Percentiles rank a stretch among this genome's conserved stretches.
phyloP scores from a whole-genome alignment of 2,329 filamentous ascomycete species.

The Aspergillus sp. region DNA sequence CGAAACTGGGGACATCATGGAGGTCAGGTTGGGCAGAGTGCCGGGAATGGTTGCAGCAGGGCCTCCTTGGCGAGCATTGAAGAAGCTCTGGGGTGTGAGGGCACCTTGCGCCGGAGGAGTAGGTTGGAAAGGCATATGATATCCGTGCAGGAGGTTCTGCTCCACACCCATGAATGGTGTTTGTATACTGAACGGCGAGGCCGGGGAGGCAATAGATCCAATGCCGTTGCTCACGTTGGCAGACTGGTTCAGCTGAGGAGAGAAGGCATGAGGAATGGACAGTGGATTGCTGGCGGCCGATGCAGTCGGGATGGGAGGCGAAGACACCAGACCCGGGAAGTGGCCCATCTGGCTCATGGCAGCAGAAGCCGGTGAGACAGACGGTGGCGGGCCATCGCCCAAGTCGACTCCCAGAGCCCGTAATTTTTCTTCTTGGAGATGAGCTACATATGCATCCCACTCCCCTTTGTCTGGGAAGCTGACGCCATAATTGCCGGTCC shows the following conservation, averaged over 20 bases:
- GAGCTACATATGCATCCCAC: constrained; percentile 77
- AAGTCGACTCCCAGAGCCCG: constrained; percentile 84
- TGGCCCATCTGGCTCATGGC: constrained; percentile 67
- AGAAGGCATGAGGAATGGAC: constrained; percentile 62
- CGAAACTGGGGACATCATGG: constrained; percentile 62
- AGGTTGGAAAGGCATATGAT: constrained; percentile 65
- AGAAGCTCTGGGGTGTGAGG: constrained; percentile 43
- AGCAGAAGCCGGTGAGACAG: constrained; percentile 64
- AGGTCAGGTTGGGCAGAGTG: constrained; percentile 40
- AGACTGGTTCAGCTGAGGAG: constrained; percentile 58
- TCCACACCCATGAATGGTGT: constrained; percentile 59
- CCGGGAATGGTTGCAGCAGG: constrained; percentile 60
- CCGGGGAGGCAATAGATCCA: constrained; percentile 68
- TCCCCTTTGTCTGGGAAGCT: constrained; percentile 48
- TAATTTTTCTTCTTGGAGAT: constrained; percentile 86
- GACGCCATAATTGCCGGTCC: constrained; percentile 32
- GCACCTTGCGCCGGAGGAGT: constrained; percentile 50
- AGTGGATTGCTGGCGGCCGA: constrained; percentile 71
- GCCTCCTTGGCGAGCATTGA: constrained; percentile 36
- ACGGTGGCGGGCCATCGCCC: constrained; percentile 67
- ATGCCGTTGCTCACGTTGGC: constrained; percentile 62
- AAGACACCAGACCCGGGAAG: constrained; percentile 74
- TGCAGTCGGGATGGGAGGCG: constrained; percentile 75
- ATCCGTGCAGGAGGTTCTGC: constrained; percentile 61
- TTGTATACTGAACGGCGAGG: constrained; percentile 60